A percentile compares a stretch with the other conserved stretches of the same genome.
Conservation (phyloP, 768 basidiomycete genomes). For the Lentinula edodes region DNA sequence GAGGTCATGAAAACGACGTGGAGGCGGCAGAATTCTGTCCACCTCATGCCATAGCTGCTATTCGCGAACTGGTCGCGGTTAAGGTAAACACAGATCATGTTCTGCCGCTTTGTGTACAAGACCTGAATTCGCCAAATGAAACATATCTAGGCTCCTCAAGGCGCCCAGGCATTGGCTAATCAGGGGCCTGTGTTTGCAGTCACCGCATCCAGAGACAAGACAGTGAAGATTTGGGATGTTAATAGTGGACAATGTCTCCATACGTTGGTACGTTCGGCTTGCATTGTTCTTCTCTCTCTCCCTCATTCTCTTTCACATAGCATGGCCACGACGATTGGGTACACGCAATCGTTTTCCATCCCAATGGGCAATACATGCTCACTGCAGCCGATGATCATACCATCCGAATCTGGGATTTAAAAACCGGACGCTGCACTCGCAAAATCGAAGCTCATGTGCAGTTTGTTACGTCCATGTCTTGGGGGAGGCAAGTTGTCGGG, state of each 20-base stretch:
- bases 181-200: conserved; percentile 42
- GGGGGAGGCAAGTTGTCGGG: conserved; percentile 41
- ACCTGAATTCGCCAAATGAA: not conserved
- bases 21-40: conserved; percentile 69
- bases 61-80: conserved; percentile 56
- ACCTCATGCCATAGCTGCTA: conserved; percentile 44
- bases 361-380: conserved; percentile 62
- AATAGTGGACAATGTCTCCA: conserved; percentile 58
- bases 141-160: conserved; percentile 8
- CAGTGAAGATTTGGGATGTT: conserved; percentile 70
- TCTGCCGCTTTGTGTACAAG: conserved; percentile 5
- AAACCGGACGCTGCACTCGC: conserved; percentile 60
- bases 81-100: conserved; percentile 26
- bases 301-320: conserved; percentile 6
- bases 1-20: conserved; percentile 70
- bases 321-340: conserved; percentile 70
- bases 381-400: conserved; percentile 72
- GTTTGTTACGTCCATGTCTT: conserved; percentile 54
- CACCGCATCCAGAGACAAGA: conserved; percentile 72
- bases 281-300: conserved; percentile 1
- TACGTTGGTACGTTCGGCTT: conserved; percentile 38
- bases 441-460: conserved; percentile 60
- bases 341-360: conserved; percentile 65
- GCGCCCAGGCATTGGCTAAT: conserved; percentile 16
- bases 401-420: conserved; percentile 66